A percentile compares a stretch with the other conserved stretches of the same genome.
These are phyloP conservation scores for sweet orange (Citrus sinensis) DNA, from an alignment of 345 rosid species.

Conservation along the genomic window DVS_A1.0 CM039169.1:32365501-32366000, in stretches of 20 bases:
- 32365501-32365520: conserved; percentile 37
- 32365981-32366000: no score
- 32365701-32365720: not conserved
- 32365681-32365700: not conserved
- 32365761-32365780: not conserved
- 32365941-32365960: no score
- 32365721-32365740: not conserved
- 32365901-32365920: not conserved
- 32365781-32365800: no score
- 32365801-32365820: not conserved
- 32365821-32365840: not conserved
- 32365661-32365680: not conserved
- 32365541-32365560: conserved; percentile 56
- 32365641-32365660: no score
- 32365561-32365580: conserved; percentile 76
- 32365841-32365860: not conserved
- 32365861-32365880: not conserved
- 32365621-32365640: conserved; percentile 46
- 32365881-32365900: not conserved
- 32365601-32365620: conserved; percentile 50
- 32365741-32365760: no score
- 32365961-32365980: no score
- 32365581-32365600: conserved; percentile 50
- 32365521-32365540: conserved; percentile 52
- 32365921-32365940: no score